Evolutionary conservation across 2,329 filamentous ascomycete species (phyloP), one percentile per base, ranked within the genome.

Genomic region (Dothideomycetes sp.): DNA sequence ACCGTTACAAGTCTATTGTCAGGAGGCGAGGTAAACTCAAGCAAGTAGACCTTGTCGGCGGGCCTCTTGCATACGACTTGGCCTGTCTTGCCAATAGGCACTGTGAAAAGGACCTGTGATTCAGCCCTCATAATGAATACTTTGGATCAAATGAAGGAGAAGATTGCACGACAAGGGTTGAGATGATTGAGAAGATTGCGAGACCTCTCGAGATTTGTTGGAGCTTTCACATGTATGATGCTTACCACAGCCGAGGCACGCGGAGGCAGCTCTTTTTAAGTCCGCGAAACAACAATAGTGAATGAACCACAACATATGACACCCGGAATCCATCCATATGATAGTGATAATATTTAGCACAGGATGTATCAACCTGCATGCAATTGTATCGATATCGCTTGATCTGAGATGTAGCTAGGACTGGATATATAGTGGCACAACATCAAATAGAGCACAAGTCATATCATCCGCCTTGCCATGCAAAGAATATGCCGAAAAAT

Each of bases 1-100:
- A 56, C 62, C 1, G 77, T 76, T 1, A 77, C 80, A 34, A 89
- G 70, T 29, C 84, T 75, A 63, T 89, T 91, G 63, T 91, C 84
- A 1, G 79, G 77, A 1, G 80, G 76, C 8, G 78, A 80, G 41
- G 65, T 65, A 58, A 84, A 82, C 18, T 80, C 81, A 19, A 89
- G 68, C 17, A 89, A 67, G 61, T 91, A 91, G 54, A 85, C 70
- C 30, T 63, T 57, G 3, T 72, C 65, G 11, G 66, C 59, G 2
- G 81, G 78, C 39, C 72, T 63, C 9, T 79, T 79, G 66, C 75
- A 77, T 46, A 70, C 64, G 46, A 88, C 42, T 7, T 49, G 49
- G 38, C 48, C 45, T 22, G 43, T 22, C 22, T 33, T 36, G 24
- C 38, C 46, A 43, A 57, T 57, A 10, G 54, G 51, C 3, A 58